Conservation (phyloP, 2,329 filamentous ascomycete genomes). For the Aspergillus tamarii region DNA sequence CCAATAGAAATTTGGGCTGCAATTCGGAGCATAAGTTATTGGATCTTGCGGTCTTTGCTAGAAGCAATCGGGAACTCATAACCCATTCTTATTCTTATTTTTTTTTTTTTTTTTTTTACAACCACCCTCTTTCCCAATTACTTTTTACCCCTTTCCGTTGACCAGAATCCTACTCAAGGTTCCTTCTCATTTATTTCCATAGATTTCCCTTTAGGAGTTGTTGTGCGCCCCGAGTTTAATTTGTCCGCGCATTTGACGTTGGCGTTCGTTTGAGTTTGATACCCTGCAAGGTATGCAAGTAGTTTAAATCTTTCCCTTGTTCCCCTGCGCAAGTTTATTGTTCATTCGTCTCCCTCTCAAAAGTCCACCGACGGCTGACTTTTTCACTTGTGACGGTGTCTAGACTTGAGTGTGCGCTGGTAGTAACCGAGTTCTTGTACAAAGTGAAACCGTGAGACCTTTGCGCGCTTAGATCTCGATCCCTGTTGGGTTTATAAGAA, state of each 20-base stretch:
- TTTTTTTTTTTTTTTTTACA: background rate
- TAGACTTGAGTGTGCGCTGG: slow-evolving; percentile 17
- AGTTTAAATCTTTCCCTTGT: slow-evolving; percentile 6
- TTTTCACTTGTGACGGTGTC: slow-evolving; percentile 5
- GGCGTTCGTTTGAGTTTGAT: slow-evolving; percentile 7
- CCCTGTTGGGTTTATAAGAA: slow-evolving; percentile 6
- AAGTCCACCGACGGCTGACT: background rate
- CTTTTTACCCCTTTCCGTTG: slow-evolving; percentile 8
- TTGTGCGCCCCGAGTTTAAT: slow-evolving; percentile 1
- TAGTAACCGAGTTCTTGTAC: slow-evolving; percentile 18
- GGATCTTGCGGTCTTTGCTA: background rate
- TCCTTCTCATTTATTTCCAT: background rate
- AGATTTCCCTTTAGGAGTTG: background rate
- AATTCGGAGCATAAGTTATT: slow-evolving; percentile 16
- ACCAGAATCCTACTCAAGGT: background rate
- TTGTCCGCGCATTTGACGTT: slow-evolving; percentile 4
- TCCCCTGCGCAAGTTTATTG: background rate
- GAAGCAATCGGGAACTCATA: background rate
- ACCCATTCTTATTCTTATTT: background rate
- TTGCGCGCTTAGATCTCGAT: slow-evolving; percentile 21
- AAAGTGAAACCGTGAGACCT: slow-evolving; percentile 20
- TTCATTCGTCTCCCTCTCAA: slow-evolving; percentile 3
- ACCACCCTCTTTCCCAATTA: slow-evolving; percentile 3
- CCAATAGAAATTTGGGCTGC: slow-evolving; percentile 15
- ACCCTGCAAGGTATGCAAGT: slow-evolving; percentile 6